These are phyloP conservation scores for Eucalyptus erythrocorys DNA, from an alignment of 345 rosid species.

Conservation along the genomic window DNA sequence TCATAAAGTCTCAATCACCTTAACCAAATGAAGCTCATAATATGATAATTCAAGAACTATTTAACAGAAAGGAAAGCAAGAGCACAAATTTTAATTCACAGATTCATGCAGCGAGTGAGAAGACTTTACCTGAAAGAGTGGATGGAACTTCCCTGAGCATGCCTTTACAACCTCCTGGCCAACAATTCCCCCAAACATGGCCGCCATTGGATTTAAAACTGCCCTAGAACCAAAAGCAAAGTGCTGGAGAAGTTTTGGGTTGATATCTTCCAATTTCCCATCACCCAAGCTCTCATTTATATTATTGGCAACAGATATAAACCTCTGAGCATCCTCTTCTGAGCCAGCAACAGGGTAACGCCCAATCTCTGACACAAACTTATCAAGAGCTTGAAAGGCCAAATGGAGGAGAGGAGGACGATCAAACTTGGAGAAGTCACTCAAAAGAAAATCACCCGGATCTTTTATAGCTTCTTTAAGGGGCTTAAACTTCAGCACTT, in stretches of 20 bases:
- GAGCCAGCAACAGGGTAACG: conserved; percentile 85
- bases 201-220: conserved; percentile 97
- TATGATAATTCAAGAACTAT: neutral
- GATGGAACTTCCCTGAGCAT: conserved; percentile 97
- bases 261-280: conserved; percentile 59
- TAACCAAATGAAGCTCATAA: neutral
- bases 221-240: conserved; percentile 98
- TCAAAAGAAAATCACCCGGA: conserved; percentile 93
- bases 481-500: conserved; percentile 72
- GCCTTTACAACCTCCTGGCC: conserved; percentile 99
- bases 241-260: conserved; percentile 62
- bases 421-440: conserved; percentile 92
- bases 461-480: conserved; percentile 76
- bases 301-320: conserved; percentile 42
- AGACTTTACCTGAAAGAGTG: conserved; percentile 70
- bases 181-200: conserved; percentile 98
- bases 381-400: conserved; percentile 94
- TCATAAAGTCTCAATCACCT: neutral
- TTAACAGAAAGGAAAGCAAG: neutral
- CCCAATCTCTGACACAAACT: conserved; percentile 48
- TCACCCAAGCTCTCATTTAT: conserved; percentile 70
- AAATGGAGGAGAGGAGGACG: conserved; percentile 84
- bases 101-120: neutral
- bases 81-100: neutral
- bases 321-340: conserved; percentile 83